Conservation (phyloP, 805 yeast species). For the Zygosaccharomyces kombuchaensis region DNA sequence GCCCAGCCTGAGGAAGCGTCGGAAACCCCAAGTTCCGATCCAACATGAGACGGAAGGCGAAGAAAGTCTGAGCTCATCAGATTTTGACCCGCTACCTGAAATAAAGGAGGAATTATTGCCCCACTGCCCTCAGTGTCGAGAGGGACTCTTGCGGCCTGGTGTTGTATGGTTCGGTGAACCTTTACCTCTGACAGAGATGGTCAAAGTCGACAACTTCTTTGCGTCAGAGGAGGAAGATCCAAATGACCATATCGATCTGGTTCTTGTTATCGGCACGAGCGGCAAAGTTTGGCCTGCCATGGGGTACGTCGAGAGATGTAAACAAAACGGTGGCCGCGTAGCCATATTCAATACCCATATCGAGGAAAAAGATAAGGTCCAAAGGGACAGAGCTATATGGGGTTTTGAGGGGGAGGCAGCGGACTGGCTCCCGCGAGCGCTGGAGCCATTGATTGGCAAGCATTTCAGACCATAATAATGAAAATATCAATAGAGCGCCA, state of each 20-base stretch:
- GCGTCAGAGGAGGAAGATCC: conserved; percentile 5
- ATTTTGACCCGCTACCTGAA: conserved; percentile 44
- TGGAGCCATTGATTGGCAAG: conserved; percentile 47
- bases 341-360: conserved; percentile 79
- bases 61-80: conserved; percentile 36
- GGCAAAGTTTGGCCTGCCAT: conserved; percentile 90
- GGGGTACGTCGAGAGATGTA: conserved; percentile 77
- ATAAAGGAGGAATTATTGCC: conserved; percentile 57
- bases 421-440: conserved; percentile 58
- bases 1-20: conserved; percentile 12
- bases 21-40: neutral
- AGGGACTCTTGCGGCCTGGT: conserved; percentile 72
- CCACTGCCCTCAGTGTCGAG: conserved; percentile 69
- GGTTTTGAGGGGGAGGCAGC: conserved; percentile 81
- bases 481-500: neutral
- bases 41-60: conserved; percentile 4
- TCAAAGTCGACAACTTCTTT: conserved; percentile 67
- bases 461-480: conserved; percentile 22
- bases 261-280: conserved; percentile 80
- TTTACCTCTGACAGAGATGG: conserved; percentile 58
- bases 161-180: conserved; percentile 96
- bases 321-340: conserved; percentile 68
- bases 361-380: conserved; percentile 41
- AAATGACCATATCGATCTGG: conserved; percentile 52
- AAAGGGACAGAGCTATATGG: conserved; percentile 50